Evolutionary conservation across 164 flowering plant species (phyloP).

Genomic region (Malania oleifera): DNA sequence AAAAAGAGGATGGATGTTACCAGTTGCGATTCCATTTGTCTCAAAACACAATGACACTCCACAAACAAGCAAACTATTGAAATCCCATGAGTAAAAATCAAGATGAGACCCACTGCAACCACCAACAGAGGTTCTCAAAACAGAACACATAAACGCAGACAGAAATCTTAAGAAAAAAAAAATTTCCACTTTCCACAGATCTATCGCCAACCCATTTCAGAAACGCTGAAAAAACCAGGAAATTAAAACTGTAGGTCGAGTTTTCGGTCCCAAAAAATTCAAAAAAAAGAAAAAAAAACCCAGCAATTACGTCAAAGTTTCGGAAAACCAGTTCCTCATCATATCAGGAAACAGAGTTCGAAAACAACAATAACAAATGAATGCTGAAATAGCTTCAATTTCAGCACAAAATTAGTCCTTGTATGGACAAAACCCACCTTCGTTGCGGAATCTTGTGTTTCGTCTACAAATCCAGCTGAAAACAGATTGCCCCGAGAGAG

Average conservation of each 20-base stretch:
- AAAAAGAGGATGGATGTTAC: too few relatives aligned
- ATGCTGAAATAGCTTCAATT: background rate
- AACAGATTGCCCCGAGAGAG: background rate
- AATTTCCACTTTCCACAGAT: background rate
- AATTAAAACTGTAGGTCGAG: background rate
- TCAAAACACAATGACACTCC: too few relatives aligned
- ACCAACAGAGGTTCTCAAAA: background rate
- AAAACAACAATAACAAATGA: background rate
- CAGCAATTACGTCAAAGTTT: background rate
- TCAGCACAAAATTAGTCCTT: background rate
- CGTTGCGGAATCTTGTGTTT: background rate
- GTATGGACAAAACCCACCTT: background rate
- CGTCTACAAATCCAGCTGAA: background rate
- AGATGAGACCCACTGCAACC: background rate
- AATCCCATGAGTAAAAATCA: background rate
- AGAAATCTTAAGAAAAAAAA: background rate
- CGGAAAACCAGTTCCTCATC: background rate
- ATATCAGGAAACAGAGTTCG: background rate
- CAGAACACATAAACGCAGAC: background rate
- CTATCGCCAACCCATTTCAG: slow-evolving; percentile 11
- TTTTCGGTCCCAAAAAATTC: background rate
- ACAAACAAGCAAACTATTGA: background rate
- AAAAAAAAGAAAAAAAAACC: background rate
- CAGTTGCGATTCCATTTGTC: too few relatives aligned
- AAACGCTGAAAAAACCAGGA: background rate